Base-by-base conservation (phyloP, 345 rosid species). In the Corymbia maculata region DNA sequence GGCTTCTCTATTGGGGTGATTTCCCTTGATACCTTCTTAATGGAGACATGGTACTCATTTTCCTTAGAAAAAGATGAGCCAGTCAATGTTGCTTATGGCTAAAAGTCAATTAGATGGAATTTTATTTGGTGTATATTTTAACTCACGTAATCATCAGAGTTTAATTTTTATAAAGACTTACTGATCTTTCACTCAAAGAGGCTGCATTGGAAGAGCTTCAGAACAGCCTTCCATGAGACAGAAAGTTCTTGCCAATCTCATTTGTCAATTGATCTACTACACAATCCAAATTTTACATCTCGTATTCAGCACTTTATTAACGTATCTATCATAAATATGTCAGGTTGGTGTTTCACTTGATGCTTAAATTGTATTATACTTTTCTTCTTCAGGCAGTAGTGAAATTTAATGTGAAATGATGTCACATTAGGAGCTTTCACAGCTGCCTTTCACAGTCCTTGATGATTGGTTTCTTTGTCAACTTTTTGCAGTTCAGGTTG, bases 401-500 rank as follows among this genome's bases (percentile, higher is more conserved):
- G 24, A 53, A 53, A 53, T 7, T 7, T 6, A 19, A 53, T 24
- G 24, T 7, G 59, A 6, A 53, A 21, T 7, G 24, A 19, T 53
- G 22, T 53, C 59, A 53, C 3, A 9, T 53, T 53, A 53, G 59
- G 59, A 19, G 59, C 9, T 19, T 53, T 21, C 14, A 53, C 10
- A 4, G 59, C 24, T 0, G 26, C 59, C 59, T 19, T 53, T 50
- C 51, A 3, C 59, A 19, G 45, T 15, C 42, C 36, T 32, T 2
- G 16, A 51, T 75, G n/a, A 15, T 87, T 75, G 47, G 47, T 61
- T n/a, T 84, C 75, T 52, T 85, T 49, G 30, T 85, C 85, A 75
- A 79, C 12, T 64, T 90, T 90, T 70, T 92, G 90, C 96, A 97
- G 99, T 97, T 95, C 90, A 95, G 95, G 86, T 88, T 97, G 92